Percentiles rank a stretch among this genome's conserved stretches.
These are phyloP conservation scores for Trichosporon ovoides DNA, from an alignment of 1,284 basidiomycete genomes.

Conservation along the genomic window DNA sequence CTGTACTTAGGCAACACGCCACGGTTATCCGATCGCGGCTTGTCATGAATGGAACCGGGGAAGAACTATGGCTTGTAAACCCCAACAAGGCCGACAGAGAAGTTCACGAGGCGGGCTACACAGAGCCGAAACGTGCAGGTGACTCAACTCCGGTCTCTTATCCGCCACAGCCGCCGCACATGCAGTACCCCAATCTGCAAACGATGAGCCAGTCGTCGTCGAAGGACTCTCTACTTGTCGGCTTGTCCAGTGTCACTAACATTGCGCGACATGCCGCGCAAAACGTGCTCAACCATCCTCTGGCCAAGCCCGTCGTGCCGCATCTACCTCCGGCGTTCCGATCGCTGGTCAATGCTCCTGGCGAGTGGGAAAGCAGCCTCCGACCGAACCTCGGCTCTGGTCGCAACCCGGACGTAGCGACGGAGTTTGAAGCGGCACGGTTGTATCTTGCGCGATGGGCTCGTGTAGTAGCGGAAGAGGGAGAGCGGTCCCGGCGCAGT, in stretches of 20 bases:
- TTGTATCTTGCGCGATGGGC: constrained; percentile 98
- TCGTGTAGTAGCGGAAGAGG: constrained; percentile 84
- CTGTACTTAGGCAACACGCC: constrained; percentile 64
- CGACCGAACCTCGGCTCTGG: constrained; percentile 57
- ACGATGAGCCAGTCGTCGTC: constrained; percentile 28
- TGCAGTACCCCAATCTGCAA: constrained; percentile 46
- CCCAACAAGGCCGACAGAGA: constrained; percentile 86
- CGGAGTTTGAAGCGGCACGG: constrained; percentile 89
- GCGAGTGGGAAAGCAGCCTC: constrained; percentile 60
- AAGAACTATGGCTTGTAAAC: constrained; percentile 79
- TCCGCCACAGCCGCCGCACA: constrained; percentile 47
- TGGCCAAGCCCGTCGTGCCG: constrained; percentile 88
- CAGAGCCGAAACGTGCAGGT: constrained; percentile 21
- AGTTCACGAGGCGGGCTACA: constrained; percentile 56
- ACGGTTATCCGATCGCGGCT: constrained; percentile 64
- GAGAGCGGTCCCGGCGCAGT: constrained; percentile 71
- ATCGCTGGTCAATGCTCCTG: constrained; percentile 70
- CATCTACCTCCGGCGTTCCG: constrained; percentile 86
- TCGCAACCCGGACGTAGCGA: constrained; percentile 43
- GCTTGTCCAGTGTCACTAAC: constrained; percentile 81
- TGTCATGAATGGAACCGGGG: constrained; percentile 34
- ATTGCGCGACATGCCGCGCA: constrained; percentile 84
- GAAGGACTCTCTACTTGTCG: constrained; percentile 56
- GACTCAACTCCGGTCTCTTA: constrained; percentile 48
- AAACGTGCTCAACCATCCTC: constrained; percentile 84